These are phyloP conservation scores for Arctostaphylos glauca DNA, from an alignment of 148 eudicot species.

Conservation along the genomic window DNA sequence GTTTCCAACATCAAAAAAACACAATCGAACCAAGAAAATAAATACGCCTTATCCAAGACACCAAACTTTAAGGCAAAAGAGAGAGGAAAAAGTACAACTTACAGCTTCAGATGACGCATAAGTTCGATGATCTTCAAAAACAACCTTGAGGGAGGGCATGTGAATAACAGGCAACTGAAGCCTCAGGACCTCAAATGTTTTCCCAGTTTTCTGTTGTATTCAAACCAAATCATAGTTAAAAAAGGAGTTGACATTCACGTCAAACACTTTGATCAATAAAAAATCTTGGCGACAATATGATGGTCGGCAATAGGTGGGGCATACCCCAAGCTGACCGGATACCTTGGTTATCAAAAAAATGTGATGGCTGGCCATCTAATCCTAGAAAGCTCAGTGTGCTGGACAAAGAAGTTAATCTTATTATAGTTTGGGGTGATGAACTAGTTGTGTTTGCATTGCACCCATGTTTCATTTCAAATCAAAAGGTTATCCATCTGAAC, in stretches of 20 bases:
- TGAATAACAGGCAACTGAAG: conserved; percentile 86
- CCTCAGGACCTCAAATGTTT: conserved; percentile 69
- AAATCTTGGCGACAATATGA: conserved; percentile 5
- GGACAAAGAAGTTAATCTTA: background rate
- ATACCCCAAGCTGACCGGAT: no score
- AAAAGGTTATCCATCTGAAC: conserved; percentile 1
- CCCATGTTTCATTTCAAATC: background rate
- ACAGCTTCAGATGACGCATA: conserved; percentile 88
- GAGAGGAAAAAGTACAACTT: conserved; percentile 37
- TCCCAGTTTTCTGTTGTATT: conserved; percentile 72
- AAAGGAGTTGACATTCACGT: background rate
- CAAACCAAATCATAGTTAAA: conserved; percentile 11
- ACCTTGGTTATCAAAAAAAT: background rate
- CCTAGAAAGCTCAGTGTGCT: conserved; percentile 5
- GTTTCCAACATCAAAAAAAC: background rate
- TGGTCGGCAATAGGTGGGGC: background rate
- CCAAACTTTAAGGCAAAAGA: background rate
- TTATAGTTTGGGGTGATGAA: background rate
- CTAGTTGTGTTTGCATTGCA: background rate
- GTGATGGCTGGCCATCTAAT: conserved; percentile 15
- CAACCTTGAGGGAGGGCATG: conserved; percentile 64
- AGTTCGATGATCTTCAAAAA: conserved; percentile 95
- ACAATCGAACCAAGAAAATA: background rate
- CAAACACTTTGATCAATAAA: background rate
- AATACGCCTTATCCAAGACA: background rate